Base-by-base conservation (phyloP, 2,329 filamentous ascomycete species). In the Aureobasidium sp. region DNA sequence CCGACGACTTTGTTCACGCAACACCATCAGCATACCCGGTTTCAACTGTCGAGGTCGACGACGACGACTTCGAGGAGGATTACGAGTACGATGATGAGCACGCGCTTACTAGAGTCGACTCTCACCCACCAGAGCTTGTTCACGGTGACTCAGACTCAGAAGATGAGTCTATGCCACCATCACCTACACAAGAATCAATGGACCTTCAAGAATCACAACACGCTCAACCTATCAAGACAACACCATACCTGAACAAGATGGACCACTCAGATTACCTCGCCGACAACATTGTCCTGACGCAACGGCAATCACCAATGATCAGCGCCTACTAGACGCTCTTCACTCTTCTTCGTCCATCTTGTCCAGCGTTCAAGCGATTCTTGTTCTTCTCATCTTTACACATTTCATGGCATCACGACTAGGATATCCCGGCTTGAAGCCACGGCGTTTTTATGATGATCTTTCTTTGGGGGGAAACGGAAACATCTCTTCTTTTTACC, bases 21-120 rank as follows among this genome's bases (percentile, higher is more conserved):
- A 68, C 69, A 51, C 72, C 73, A 63, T 67, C 77, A 66, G 73
- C 68, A 45, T 67, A 79, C 49, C 70, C 74, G 59, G 72, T 80
- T 72, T 74, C 74, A 63, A 76, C 75, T 44, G 72, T 70, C 60
- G 76, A 77, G 66, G 63, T 78, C 27, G 73, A 73, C 36, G 69
- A 74, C 25, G 72, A 76, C 27, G 71, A 75, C 4, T 72, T 75
- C 16, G 75, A 77, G n/a, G 75, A 75, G 48, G 74, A 77, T 65
- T 77, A 77, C 69, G 76, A 79, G 59, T 77, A 78, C 64, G 73
- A 76, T 66, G 76, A 77, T 66, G 73, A 75, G 42, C 75, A 77
- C 60, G 74, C 76, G 55, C 77, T 81, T 63, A 75, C 72, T 39
- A 77, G 78, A 62, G 73, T 77, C 13, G 69, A 74, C 59, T 74